A percentile compares a stretch with the other conserved stretches of the same genome.
These are phyloP conservation scores for Phytophthora meadii DNA, from an alignment of 352 stramenopile species.

Conservation along the genomic window DNA sequence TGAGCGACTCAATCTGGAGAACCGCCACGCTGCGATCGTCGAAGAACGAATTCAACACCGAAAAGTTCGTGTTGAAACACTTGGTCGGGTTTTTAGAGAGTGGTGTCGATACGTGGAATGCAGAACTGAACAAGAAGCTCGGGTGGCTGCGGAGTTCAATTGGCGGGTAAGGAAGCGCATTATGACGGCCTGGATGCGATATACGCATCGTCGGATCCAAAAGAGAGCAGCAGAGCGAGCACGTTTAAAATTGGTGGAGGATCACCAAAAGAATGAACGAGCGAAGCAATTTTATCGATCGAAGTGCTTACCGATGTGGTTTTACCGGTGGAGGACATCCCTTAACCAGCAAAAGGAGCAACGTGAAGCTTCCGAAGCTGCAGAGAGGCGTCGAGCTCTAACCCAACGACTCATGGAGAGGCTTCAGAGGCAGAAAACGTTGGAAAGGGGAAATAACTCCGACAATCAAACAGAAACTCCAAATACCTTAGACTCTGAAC, in stretches of 20 bases:
- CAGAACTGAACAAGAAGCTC: constrained; percentile 19
- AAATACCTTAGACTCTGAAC: background rate
- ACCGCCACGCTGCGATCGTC: constrained; percentile 33
- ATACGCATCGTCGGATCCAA: constrained; percentile 10
- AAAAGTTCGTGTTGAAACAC: constrained; percentile 27
- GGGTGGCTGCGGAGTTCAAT: constrained; percentile 25
- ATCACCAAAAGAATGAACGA: constrained; percentile 29
- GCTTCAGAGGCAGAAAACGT: constrained; percentile 32
- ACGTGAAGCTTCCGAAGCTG: constrained; percentile 24
- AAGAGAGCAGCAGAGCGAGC: constrained; percentile 19
- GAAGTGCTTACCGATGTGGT: constrained; percentile 51
- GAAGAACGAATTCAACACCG: constrained; percentile 35
- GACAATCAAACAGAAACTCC: constrained; percentile 1
- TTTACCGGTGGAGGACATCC: constrained; percentile 54
- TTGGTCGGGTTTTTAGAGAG: constrained; percentile 14
- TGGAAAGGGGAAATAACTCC: background rate
- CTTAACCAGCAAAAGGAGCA: constrained; percentile 39
- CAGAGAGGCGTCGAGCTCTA: constrained; percentile 42
- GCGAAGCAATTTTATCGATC: constrained; percentile 47
- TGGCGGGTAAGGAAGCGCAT: constrained; percentile 30
- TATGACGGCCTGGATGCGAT: constrained; percentile 32
- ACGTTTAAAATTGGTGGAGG: constrained; percentile 19
- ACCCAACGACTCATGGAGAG: constrained; percentile 49
- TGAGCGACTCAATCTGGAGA: constrained; percentile 41
- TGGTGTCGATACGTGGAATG: constrained; percentile 22